Conservation (phyloP, 139 green algal species). For the Microglena sp. region DNA sequence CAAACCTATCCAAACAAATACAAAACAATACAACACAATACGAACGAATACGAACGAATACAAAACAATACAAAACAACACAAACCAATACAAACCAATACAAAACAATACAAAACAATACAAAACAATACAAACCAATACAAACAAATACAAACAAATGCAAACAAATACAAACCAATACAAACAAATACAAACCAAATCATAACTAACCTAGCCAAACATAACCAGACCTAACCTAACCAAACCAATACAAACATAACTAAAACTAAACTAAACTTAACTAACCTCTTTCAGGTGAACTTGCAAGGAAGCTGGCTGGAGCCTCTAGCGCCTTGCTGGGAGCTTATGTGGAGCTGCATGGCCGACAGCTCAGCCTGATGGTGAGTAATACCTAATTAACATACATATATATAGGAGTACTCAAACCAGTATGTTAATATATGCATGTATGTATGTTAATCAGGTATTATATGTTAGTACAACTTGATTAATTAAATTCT, state of each 20-base stretch:
- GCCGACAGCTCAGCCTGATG: slow-evolving; percentile 42
- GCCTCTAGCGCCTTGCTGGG: slow-evolving; percentile 37
- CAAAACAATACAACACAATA: no score
- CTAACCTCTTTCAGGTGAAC: slow-evolving; percentile 7
- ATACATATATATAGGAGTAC: slow-evolving; percentile 9
- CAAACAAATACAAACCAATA: neutral
- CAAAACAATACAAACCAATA: neutral
- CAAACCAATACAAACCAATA: no score
- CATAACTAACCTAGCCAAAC: no score
- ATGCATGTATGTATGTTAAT: no score
- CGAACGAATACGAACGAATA: no score
- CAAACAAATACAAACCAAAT: neutral
- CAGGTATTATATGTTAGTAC: no score
- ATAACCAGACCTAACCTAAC: neutral
- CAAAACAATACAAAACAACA: no score
- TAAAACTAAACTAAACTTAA: neutral
- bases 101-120: no score
- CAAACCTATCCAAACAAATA: no score
- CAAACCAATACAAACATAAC: neutral
- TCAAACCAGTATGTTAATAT: no score
- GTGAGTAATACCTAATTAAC: slow-evolving; percentile 15
- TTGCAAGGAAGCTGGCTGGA: slow-evolving; percentile 29
- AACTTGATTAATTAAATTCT: no score
- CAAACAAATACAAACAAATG: neutral
- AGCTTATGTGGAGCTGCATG: slow-evolving; percentile 55